phyloP scores from a whole-genome alignment of 129 eudicot genomes.

The Daucus carota region DH1_v3.0 NC_030385.2:43094001-43094500 shows the following conservation, averaged over 20 bases:
- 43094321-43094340: background rate
- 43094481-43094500: constrained; percentile 74
- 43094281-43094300: background rate
- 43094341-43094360: background rate
- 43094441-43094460: constrained; percentile 59
- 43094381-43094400: constrained; percentile 39
- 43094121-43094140: background rate
- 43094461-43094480: constrained; percentile 57
- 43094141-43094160: background rate
- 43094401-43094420: constrained; percentile 39
- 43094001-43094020: background rate
- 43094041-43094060: background rate
- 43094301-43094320: background rate
- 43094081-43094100: background rate
- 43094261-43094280: background rate
- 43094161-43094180: background rate
- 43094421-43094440: constrained; percentile 41
- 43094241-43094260: background rate
- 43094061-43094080: background rate
- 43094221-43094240: background rate
- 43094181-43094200: background rate
- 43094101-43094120: background rate
- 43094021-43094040: background rate
- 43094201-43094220: background rate
- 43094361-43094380: background rate